phyloP scores from a whole-genome alignment of 1,284 basidiomycete species.

The Leccinum huronense region DNA sequence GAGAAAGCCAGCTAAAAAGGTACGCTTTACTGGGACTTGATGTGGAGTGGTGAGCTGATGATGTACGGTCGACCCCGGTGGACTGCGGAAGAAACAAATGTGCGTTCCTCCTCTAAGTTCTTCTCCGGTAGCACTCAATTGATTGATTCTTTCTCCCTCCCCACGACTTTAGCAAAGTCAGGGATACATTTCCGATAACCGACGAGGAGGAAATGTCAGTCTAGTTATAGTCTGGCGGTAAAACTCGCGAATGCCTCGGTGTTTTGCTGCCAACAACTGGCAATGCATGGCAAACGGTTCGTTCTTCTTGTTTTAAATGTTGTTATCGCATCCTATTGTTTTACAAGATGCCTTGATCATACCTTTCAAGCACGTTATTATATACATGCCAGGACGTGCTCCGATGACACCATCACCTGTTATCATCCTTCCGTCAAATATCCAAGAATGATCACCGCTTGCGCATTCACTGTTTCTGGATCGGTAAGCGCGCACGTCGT shows the following conservation, averaged over 20 bases:
- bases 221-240: constrained; percentile 22
- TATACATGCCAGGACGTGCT: constrained; percentile 17
- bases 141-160: not conserved
- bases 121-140: not conserved
- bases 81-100: constrained; percentile 73
- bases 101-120: constrained; percentile 38
- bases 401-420: constrained; percentile 16
- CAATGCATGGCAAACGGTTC: not conserved
- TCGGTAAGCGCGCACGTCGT: not conserved
- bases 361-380: not conserved
- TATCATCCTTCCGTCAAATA: constrained; percentile 19
- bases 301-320: not conserved
- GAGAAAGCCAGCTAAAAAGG: constrained; percentile 67
- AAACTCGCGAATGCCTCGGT: not conserved
- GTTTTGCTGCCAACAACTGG: not conserved
- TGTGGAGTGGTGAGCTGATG: not conserved
- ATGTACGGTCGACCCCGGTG: constrained; percentile 23
- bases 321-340: not conserved
- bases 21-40: constrained; percentile 27
- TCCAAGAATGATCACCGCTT: constrained; percentile 18
- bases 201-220: constrained; percentile 68
- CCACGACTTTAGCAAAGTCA: constrained; percentile 64
- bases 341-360: not conserved
- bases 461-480: constrained; percentile 10
- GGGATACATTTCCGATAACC: constrained; percentile 70